These are phyloP conservation scores for Hirschfeldia incana DNA, from an alignment of 345 rosid genomes.

Conservation along the genomic window DNA sequence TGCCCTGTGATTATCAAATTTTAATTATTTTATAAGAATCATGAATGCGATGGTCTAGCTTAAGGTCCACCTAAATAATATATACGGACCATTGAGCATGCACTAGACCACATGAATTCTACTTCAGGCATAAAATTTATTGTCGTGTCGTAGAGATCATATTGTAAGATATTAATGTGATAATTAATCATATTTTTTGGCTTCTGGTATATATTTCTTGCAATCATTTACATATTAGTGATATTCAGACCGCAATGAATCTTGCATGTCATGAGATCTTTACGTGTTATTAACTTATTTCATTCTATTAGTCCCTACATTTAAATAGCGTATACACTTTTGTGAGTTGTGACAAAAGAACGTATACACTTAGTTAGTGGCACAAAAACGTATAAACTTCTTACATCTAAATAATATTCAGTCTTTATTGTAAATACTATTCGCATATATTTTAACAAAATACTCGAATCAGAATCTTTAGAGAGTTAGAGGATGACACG, in stretches of 20 bases:
- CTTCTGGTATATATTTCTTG: background rate
- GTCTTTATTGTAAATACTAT: constrained; percentile 14
- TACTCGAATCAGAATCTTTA: constrained; percentile 13
- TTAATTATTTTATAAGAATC: too few species aligned
- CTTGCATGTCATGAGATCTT: constrained; percentile 35
- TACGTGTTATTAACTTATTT: constrained; percentile 29
- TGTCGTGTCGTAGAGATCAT: background rate
- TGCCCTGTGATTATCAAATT: too few species aligned
- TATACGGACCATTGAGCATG: background rate
- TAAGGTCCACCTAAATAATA: too few species aligned
- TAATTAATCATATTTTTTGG: background rate
- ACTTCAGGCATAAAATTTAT: background rate
- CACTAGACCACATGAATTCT: background rate
- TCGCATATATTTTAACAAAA: background rate
- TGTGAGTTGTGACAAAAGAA: constrained; percentile 17
- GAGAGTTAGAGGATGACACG: constrained; percentile 26
- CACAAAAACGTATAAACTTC: constrained; percentile 24
- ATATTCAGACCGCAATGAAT: constrained; percentile 25
- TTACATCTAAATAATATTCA: constrained; percentile 17
- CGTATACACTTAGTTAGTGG: constrained; percentile 32
- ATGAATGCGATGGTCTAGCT: too few species aligned
- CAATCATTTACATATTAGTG: constrained; percentile 17
- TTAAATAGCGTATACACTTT: constrained; percentile 27
- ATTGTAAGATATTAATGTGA: background rate
- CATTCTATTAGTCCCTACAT: background rate